Base-by-base conservation (phyloP, 2,329 filamentous ascomycete genomes). In the Ceratocystiopsis minuta region DNA sequence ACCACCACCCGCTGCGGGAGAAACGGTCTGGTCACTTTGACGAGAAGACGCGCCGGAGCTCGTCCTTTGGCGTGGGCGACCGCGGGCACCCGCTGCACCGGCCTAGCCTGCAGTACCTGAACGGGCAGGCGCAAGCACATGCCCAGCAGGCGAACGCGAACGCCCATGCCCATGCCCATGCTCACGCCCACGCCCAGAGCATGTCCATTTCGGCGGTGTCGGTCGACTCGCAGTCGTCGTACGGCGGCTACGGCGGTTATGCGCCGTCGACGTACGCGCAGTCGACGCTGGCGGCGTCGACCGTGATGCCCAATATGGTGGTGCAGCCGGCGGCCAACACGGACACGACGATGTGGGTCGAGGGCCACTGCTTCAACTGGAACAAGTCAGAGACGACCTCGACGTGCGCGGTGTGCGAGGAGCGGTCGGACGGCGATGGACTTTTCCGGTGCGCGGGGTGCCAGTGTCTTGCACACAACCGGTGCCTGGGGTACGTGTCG, bases 21-120 rank as follows among this genome's bases (percentile, higher is more conserved):
- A 98, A 96, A 64, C 75, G 88, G 40, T 96, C 90, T 3, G 87
- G 83, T 2, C 85, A 95, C 56, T 94, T 96, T 51, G 82, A 90
- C 53, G 75, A 80, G 48, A 63, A 70, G 49, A 80, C 80, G n/a
- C 75, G 87, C 45, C 75, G 88, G 49, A 95, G 87, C 62, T 93
- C 87, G n/a, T 93, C 87, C 1, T 92, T 94, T 59, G 83, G 80
- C 28, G 67, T 87, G 54, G 45, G 40, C 3, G 83, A 84, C 50
- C 78, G 76, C 56, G 70, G 77, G 50, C 69, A 68, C 34, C 74
- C 77, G 1, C 60, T 79, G 16, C 72, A 82, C 50, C 69, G 80
- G 36, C 79, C 81, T 6, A 83, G 74, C 55, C 63, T 78, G 31
- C 83, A 86, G 5, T 86, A 88, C 60, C 65, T 84, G 14, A 75